These are phyloP conservation scores for Tulasnella sp. DNA, from an alignment of 768 basidiomycete species.

Conservation along the genomic window DNA sequence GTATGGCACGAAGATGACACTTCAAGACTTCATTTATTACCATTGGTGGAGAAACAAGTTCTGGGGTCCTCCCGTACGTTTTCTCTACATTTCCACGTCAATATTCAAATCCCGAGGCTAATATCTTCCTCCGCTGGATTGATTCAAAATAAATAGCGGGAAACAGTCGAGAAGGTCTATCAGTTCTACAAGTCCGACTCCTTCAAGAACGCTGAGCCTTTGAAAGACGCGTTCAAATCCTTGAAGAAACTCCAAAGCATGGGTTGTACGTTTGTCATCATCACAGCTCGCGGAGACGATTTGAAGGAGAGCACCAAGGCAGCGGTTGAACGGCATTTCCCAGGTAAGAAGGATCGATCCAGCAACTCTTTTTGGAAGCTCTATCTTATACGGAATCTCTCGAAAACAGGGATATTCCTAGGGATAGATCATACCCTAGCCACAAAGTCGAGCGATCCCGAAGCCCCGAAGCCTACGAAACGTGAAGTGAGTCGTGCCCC, in stretches of 20 bases:
- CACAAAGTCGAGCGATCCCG: conserved; percentile 11
- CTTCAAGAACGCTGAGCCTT: conserved; percentile 38
- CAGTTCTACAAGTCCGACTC: conserved; percentile 45
- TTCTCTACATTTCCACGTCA: too few species aligned
- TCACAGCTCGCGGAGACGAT: conserved; percentile 57
- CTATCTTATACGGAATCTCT: too few species aligned
- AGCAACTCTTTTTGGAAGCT: not conserved
- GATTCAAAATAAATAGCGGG: conserved; percentile 21
- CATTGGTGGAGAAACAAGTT: conserved; percentile 33
- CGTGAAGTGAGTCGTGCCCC: not conserved
- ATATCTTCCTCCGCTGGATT: not conserved
- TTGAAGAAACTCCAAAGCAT: conserved; percentile 42
- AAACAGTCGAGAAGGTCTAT: conserved; percentile 48
- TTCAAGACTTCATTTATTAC: conserved; percentile 49
- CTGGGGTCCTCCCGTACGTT: conserved; percentile 40
- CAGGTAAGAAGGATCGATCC: conserved; percentile 31
- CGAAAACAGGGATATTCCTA: conserved; percentile 33
- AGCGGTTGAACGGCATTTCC: conserved; percentile 58
- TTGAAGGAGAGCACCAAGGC: conserved; percentile 47
- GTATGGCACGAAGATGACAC: conserved; percentile 45
- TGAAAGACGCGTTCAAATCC: conserved; percentile 53
- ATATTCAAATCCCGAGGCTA: not conserved
- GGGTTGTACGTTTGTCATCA: conserved; percentile 59
- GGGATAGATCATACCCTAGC: not conserved
- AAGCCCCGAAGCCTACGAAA: conserved; percentile 14